Evolutionary conservation across 805 yeast species (phyloP), one percentile per base, ranked within the genome.

Genomic region (Ogataea thermomethanolica): DNA sequence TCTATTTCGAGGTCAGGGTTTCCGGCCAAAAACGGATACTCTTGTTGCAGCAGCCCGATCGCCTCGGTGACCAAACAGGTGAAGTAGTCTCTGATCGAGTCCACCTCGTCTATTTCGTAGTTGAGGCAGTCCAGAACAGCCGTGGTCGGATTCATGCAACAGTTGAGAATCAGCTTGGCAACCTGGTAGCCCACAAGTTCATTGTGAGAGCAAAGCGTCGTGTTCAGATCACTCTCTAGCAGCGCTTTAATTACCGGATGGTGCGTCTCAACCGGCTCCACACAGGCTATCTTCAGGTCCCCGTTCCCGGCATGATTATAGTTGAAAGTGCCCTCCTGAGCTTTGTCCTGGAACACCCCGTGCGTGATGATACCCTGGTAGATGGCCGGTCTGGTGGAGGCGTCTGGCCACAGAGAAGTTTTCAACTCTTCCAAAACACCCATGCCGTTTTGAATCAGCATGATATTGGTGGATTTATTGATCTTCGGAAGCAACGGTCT

Each of bases 401-500:
- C 23, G 3, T 61, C 53, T 4, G 77, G 77, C 89, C 91, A 85
- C 7, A 78, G 60, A 15, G 63, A 55, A 2, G 62, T 56, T n/a
- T 66, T 57, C 8, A 87, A 51, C 41, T 71, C 69, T 9, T 74
- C 84, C 6, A 73, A 57, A 29, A 77, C 69, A 8, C 98, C 98
- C 69, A 89, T 71, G 1, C 89, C 99, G 59, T 93, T 87, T 41
- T 87, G 98, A n/a, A 90, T 51, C 15, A 90, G 59, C 32, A 90
- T 48, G 3, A 89, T 59, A 41, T 78, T 79, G 1, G 90, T 73
- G 3, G 65, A 55, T 2, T 65, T 55, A 22, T 64, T 59, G 22
- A 91, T 69, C 39, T 64, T 64, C 1, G 72, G 69, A 14, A 77
- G 45, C 37, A 79, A 67, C 3, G 83, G 82, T 25, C 53, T 55